Evolutionary conservation across 1,139 yeast genomes (phyloP).

Genomic region (Saccharomyces pastorianus): DNA sequence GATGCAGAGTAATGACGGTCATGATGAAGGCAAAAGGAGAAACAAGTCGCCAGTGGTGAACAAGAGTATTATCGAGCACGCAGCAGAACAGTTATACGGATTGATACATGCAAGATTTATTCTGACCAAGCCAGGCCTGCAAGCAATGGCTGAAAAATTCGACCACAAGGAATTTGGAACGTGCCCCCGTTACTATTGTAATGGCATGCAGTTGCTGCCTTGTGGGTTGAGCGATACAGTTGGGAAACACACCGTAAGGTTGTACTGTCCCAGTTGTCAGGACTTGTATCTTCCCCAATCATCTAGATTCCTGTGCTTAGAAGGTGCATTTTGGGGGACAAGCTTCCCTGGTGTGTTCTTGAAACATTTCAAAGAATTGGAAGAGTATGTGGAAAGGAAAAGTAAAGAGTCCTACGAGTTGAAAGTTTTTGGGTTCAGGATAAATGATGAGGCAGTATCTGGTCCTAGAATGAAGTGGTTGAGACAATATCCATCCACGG

Average conservation of each 20-base stretch:
- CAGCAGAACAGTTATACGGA: constrained; percentile 89
- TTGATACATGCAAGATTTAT: constrained; percentile 89
- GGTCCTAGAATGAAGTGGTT: constrained; percentile 97
- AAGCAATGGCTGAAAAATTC: constrained; percentile 92
- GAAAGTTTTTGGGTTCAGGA: constrained; percentile 79
- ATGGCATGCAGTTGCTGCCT: constrained; percentile 87
- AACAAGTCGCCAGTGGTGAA: constrained; percentile 26
- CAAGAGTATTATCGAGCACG: constrained; percentile 66
- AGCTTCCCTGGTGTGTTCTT: constrained; percentile 89
- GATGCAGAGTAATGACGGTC: constrained; percentile 2
- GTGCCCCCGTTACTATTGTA: constrained; percentile 86
- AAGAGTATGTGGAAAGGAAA: constrained; percentile 46
- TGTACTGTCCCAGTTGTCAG: constrained; percentile 90
- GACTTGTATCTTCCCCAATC: constrained; percentile 84
- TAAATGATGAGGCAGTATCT: constrained; percentile 63
- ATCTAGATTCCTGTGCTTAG: constrained; percentile 76
- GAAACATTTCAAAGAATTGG: constrained; percentile 82
- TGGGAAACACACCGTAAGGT: constrained; percentile 83
- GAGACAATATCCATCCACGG: constrained; percentile 60
- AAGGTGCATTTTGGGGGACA: constrained; percentile 96
- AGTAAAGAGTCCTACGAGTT: constrained; percentile 48
- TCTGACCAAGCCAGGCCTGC: constrained; percentile 80
- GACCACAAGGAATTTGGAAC: constrained; percentile 84
- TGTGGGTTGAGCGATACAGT: constrained; percentile 87
- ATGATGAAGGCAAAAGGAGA: constrained; percentile 1